Conservation (phyloP, 352 stramenopile species). For the Phytophthora citrophthora region DNA sequence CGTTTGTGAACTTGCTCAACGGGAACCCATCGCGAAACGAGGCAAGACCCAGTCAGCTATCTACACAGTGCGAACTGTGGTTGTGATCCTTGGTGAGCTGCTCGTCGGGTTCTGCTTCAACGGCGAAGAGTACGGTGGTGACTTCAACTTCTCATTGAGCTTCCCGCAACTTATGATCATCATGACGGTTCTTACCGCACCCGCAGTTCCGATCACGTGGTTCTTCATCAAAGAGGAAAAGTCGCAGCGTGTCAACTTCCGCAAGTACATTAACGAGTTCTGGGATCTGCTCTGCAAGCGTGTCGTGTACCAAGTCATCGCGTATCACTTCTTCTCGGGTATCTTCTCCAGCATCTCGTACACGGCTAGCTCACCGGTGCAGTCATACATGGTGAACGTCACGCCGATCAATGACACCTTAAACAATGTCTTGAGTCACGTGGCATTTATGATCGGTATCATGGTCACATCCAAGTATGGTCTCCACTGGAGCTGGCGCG, state of each 20-base stretch:
- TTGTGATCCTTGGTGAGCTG: conserved; percentile 18
- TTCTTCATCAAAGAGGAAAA: conserved; percentile 25
- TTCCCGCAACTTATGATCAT: conserved; percentile 26
- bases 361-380: conserved; percentile 9
- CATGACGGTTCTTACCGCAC: conserved; percentile 8
- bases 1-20: conserved; percentile 21
- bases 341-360: conserved; percentile 18
- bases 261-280: conserved; percentile 21
- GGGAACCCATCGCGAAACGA: conserved; percentile 16
- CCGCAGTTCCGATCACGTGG: conserved; percentile 14
- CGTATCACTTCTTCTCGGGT: conserved; percentile 25
- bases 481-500: conserved; percentile 23
- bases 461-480: conserved; percentile 15
- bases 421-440: conserved; percentile 5
- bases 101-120: conserved; percentile 21
- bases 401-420: conserved; percentile 10
- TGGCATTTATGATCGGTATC: conserved; percentile 22
- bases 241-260: conserved; percentile 12
- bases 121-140: conserved; percentile 11
- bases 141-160: conserved; percentile 20
- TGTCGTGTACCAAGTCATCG: conserved; percentile 18
- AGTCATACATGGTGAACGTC: conserved; percentile 13
- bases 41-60: conserved; percentile 21
- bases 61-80: conserved; percentile 10
- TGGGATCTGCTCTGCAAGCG: conserved; percentile 17